phyloP scores from a whole-genome alignment of 2,329 filamentous ascomycete species.

The Cucurbitaria berberidis region DNA sequence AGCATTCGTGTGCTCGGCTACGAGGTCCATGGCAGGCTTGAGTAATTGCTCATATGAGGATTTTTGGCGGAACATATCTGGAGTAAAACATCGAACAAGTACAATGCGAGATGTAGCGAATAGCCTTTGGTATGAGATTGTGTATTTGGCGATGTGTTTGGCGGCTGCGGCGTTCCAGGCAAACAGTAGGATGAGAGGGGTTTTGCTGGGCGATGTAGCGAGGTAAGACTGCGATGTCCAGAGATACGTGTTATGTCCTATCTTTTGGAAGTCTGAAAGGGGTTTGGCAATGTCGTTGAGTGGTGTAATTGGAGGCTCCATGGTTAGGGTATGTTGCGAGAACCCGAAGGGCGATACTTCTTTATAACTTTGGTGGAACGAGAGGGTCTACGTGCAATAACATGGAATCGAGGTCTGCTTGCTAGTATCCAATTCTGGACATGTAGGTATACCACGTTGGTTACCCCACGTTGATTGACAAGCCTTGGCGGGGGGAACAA shows the following conservation, averaged over 20 bases:
- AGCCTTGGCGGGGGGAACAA: neutral
- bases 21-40: conserved; percentile 34
- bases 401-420: too few relatives aligned
- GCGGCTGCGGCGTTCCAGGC: conserved; percentile 45
- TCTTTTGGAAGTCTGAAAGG: conserved; percentile 38
- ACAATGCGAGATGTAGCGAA: conserved; percentile 43
- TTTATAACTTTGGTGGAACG: neutral
- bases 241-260: conserved; percentile 45
- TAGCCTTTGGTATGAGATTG: conserved; percentile 34
- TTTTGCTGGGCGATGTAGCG: conserved; percentile 8
- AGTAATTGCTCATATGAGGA: conserved; percentile 23
- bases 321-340: conserved; percentile 1
- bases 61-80: conserved; percentile 38
- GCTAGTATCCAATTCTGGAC: too few relatives aligned
- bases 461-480: neutral
- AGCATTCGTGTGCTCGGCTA: conserved; percentile 26
- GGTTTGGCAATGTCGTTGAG: conserved; percentile 19
- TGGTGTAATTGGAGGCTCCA: conserved; percentile 14
- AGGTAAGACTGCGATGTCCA: conserved; percentile 31
- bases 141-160: conserved; percentile 49
- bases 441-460: too few relatives aligned
- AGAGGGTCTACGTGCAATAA: too few relatives aligned
- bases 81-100: conserved; percentile 36
- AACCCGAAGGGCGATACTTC: neutral
- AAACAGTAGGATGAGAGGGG: conserved; percentile 41